Evolutionary conservation across 139 green algal species (phyloP).

Genomic region (Chlamydomonas eustigma): DNA sequence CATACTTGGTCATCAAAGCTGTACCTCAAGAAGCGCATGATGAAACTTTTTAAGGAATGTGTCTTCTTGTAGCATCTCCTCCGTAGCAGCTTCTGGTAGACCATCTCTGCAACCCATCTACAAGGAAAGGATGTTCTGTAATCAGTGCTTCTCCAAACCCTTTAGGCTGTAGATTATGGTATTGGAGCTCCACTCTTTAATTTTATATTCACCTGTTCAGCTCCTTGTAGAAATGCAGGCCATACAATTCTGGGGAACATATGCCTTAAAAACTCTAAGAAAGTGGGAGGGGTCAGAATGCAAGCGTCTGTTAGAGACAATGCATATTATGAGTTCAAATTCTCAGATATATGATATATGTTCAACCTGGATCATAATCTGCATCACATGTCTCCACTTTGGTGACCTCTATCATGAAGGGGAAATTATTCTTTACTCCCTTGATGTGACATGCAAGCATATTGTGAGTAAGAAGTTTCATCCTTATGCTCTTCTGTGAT

Average conservation of each 20-base stretch:
- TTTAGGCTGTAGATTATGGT: too few species aligned
- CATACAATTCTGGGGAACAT: conserved; percentile 88
- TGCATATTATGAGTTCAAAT: too few species aligned
- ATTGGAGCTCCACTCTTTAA: too few species aligned
- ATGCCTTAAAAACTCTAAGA: conserved; percentile 79
- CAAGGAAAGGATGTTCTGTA: too few species aligned
- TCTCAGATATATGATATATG: too few species aligned
- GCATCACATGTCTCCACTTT: conserved; percentile 68
- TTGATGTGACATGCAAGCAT: conserved; percentile 96
- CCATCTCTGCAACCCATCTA: conserved; percentile 35
- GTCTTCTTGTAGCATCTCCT: conserved; percentile 66
- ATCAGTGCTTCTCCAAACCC: too few species aligned
- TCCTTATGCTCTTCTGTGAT: conserved; percentile 7
- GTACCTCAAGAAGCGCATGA: conserved; percentile 79
- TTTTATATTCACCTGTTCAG: conserved; percentile 44
- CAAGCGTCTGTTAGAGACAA: too few species aligned
- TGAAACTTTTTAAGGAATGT: conserved; percentile 71
- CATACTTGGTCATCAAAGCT: too few species aligned
- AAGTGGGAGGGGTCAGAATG: background rate
- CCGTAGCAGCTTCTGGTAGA: conserved; percentile 56
- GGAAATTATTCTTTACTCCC: conserved; percentile 88
- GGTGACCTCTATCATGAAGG: conserved; percentile 83
- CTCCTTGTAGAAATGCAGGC: conserved; percentile 72
- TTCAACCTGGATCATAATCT: conserved; percentile 77
- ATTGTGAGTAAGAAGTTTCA: conserved; percentile 98